These are phyloP conservation scores for Aspergillus pseudoglaucus DNA, from an alignment of 2,329 filamentous ascomycete species.

Conservation along the genomic window DNA sequence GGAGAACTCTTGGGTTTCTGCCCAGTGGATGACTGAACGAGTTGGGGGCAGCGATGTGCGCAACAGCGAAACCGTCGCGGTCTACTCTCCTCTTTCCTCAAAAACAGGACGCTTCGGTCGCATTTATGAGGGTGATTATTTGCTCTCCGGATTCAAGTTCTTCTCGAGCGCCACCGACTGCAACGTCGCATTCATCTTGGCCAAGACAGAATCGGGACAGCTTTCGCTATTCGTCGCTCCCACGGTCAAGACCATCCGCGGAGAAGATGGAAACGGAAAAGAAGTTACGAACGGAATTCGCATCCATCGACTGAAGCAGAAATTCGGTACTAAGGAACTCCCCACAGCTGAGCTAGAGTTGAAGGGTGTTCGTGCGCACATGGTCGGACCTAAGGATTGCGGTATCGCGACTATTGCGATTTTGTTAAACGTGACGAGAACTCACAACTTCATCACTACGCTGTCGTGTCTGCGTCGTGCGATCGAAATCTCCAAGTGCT, in stretches of 20 bases:
- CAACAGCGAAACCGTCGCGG: constrained; percentile 29
- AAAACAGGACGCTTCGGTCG: constrained; percentile 9
- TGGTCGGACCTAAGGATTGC: constrained; percentile 60
- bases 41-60: constrained; percentile 30
- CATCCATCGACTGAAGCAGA: constrained; percentile 65
- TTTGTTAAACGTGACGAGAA: constrained; percentile 59
- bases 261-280: constrained; percentile 6
- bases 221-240: constrained; percentile 62
- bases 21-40: constrained; percentile 36
- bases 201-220: constrained; percentile 49
- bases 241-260: constrained; percentile 40
- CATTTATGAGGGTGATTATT: constrained; percentile 24
- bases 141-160: constrained; percentile 64
- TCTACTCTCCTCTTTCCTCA: constrained; percentile 15
- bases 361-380: constrained; percentile 55
- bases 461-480: constrained; percentile 34
- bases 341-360: constrained; percentile 68
- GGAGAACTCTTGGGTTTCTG: constrained; percentile 27
- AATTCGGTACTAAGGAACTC: constrained; percentile 62
- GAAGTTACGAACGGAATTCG: constrained; percentile 56
- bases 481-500: constrained; percentile 35
- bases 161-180: constrained; percentile 63
- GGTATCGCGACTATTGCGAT: constrained; percentile 64
- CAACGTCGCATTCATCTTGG: constrained; percentile 58
- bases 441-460: constrained; percentile 36